Evolutionary conservation across 1,284 basidiomycete species (phyloP), one percentile per base, ranked within the genome.

Genomic region (Volvariella volvacea): DNA sequence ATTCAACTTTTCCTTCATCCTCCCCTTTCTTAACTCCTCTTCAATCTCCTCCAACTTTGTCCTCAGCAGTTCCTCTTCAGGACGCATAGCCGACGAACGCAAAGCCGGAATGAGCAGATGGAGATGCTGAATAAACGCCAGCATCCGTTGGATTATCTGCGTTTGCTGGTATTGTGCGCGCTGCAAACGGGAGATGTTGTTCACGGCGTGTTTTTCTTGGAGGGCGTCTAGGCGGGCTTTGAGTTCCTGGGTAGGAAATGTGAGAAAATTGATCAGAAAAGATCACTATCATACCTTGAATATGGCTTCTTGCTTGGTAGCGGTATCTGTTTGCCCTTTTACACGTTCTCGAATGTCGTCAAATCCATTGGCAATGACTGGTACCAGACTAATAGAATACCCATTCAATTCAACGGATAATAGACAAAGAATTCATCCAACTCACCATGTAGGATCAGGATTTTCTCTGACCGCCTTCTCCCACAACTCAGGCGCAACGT

Each of bases 311-410:
- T 92, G 89, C 7, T 74, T 73, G 7, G 85, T 80, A 3, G 87
- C 82, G 56, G 87, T 78, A 44, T 76, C 68, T 15, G 78, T 73
- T 63, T 93, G 91, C 2, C 83, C 86, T 49, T 90, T 83, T 14
- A 89, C 82, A 14, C 91, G 82, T 52, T 80, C 78, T 55, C 88
- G 82, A 17, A 94, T 68, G 55, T 92, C 88, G 50, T 87, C 87
- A 51, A 89, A 92, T 2, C 91, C 88, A 12, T 81, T 70, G 0
- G 89, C 91, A 6, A 92, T 64, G 1, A 86, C 89, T 0, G 91
- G 91, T 0, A 92, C 88, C 52, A 90, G 74, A 50, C 89, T 92
- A 57, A 34, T 14, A 38, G 10, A 19, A 7, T 10, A 16, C 12
- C 8, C 8, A 4, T 12, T 2, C 21, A 47, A 28, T 32, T 17